Conservation (phyloP, 306 rosid species). For the apple (Malus domestica) region DNA sequence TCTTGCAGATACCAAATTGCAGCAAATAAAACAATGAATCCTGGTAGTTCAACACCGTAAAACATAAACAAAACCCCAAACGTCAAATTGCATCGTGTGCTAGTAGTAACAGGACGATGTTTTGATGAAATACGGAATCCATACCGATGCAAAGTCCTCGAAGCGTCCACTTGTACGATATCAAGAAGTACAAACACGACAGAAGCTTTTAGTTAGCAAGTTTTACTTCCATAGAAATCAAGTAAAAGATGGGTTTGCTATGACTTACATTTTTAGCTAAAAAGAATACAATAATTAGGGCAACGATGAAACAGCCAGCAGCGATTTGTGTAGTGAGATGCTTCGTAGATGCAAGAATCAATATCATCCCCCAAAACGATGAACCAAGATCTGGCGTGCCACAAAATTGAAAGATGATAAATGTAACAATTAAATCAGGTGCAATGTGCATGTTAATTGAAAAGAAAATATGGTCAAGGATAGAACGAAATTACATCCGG, state of each 20-base stretch:
- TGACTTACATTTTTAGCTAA: constrained; percentile 61
- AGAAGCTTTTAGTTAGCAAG: neutral
- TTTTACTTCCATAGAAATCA: neutral
- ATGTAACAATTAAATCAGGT: neutral
- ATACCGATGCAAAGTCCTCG: constrained; percentile 66
- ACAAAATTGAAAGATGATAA: constrained; percentile 2
- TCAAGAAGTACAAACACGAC: neutral
- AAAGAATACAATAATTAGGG: constrained; percentile 39
- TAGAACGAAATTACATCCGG: constrained; percentile 46
- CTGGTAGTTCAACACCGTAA: constrained; percentile 26
- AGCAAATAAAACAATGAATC: constrained; percentile 54
- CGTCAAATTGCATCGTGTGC: neutral
- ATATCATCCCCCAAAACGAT: constrained; percentile 65
- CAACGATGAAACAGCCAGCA: constrained; percentile 57
- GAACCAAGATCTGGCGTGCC: constrained; percentile 52
- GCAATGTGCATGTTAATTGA: neutral
- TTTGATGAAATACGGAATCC: neutral
- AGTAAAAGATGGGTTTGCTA: neutral
- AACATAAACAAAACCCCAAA: neutral
- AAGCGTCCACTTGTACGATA: constrained; percentile 53
- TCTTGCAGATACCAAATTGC: constrained; percentile 57
- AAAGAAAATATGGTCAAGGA: neutral
- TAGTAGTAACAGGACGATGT: neutral
- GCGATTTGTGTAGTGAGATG: constrained; percentile 59
- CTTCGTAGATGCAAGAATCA: constrained; percentile 62